A percentile compares a stretch with the other conserved stretches of the same genome.
Conservation (phyloP, 2,329 filamentous ascomycete species). For the Fusarium pseudocircinatum region DNA sequence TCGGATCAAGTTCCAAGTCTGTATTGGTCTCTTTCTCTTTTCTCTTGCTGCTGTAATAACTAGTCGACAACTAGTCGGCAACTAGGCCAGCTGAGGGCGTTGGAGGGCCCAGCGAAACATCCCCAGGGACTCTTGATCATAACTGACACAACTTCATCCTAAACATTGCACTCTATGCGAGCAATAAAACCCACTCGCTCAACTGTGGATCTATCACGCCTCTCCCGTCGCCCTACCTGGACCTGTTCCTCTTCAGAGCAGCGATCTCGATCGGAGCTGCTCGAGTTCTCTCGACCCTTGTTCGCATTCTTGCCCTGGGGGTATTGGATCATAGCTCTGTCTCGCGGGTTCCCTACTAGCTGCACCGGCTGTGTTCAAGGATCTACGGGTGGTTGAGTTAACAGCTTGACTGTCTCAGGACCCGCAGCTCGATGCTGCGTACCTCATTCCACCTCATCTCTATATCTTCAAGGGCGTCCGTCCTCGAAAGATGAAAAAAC, state of each 20-base stretch:
- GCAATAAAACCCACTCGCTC: slow-evolving; percentile 36
- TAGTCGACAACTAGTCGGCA: neutral
- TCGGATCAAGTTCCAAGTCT: slow-evolving; percentile 16
- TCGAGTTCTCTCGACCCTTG: slow-evolving; percentile 34
- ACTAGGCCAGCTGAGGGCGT: slow-evolving; percentile 33
- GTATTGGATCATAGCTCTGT: slow-evolving; percentile 42
- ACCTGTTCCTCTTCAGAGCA: slow-evolving; percentile 2
- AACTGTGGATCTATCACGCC: slow-evolving; percentile 40
- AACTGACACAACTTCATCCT: slow-evolving; percentile 34
- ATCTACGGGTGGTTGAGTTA: slow-evolving; percentile 49
- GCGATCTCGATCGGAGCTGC: slow-evolving; percentile 42
- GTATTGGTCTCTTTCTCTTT: neutral
- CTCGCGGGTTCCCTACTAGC: slow-evolving; percentile 48
- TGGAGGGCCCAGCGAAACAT: slow-evolving; percentile 37
- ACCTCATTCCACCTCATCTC: slow-evolving; percentile 50
- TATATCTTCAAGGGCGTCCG: slow-evolving; percentile 56
- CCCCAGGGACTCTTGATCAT: slow-evolving; percentile 29
- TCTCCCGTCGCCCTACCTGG: slow-evolving; percentile 43
- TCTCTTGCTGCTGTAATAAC: slow-evolving; percentile 28
- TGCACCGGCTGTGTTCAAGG: slow-evolving; percentile 43
- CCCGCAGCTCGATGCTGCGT: slow-evolving; percentile 45
- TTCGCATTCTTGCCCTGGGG: slow-evolving; percentile 47
- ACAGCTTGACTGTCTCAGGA: slow-evolving; percentile 49
- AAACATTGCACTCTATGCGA: slow-evolving; percentile 40
- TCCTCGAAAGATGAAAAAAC: slow-evolving; percentile 45